A percentile compares a stretch with the other conserved stretches of the same genome.
These are phyloP conservation scores for Lotus japonicus DNA, from an alignment of 306 rosid genomes.

Conservation along the genomic window DNA sequence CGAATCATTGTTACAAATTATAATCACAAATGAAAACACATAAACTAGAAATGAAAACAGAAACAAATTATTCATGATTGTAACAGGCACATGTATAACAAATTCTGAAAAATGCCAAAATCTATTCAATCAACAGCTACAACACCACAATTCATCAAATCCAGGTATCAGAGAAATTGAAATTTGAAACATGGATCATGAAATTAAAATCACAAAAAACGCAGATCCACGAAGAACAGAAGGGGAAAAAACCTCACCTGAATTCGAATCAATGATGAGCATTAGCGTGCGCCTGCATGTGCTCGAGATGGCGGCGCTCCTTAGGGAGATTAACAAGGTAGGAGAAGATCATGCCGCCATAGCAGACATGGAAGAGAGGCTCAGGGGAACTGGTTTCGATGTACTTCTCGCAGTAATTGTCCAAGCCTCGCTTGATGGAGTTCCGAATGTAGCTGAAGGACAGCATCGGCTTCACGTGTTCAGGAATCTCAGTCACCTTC, in stretches of 20 bases:
- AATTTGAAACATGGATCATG: no score
- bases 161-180: no score
- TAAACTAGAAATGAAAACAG: background rate
- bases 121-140: no score
- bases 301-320: slow-evolving; percentile 81
- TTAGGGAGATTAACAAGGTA: slow-evolving; percentile 71
- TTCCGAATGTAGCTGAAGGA: slow-evolving; percentile 44
- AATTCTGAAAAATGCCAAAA: background rate
- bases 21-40: background rate
- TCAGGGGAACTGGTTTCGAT: slow-evolving; percentile 60
- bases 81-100: no score
- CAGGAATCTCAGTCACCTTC: slow-evolving; percentile 58
- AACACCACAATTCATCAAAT: no score
- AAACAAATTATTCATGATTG: background rate
- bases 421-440: slow-evolving; percentile 39
- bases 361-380: slow-evolving; percentile 57
- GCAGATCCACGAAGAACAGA: background rate
- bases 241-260: background rate
- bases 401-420: slow-evolving; percentile 68
- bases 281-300: slow-evolving; percentile 53
- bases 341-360: slow-evolving; percentile 71
- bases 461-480: slow-evolving; percentile 57
- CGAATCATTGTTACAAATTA: background rate
- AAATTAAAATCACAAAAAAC: background rate
- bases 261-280: slow-evolving; percentile 39